Evolutionary conservation across 2,329 filamentous ascomycete species (phyloP).

Genomic region (Talaromyces rugulosus): DNA sequence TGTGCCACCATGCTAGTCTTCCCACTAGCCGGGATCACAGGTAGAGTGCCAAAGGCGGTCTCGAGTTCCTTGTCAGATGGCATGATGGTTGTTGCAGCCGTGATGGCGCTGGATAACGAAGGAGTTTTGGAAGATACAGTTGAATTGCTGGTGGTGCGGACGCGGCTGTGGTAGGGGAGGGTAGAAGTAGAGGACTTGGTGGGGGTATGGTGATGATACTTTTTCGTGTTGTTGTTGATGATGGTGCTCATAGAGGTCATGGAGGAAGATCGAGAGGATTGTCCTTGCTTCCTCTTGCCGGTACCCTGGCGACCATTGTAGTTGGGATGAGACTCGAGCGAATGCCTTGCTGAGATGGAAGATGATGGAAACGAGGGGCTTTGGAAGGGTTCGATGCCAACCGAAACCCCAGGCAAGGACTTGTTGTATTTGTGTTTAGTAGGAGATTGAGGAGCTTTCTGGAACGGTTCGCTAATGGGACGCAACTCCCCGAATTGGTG

Average conservation of each 20-base stretch:
- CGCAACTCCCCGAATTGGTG: not conserved
- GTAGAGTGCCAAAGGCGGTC: constrained; percentile 4
- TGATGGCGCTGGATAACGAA: constrained; percentile 27
- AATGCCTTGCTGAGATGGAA: not conserved
- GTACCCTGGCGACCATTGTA: not conserved
- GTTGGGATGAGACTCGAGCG: constrained; percentile 6
- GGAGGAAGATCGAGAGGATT: constrained; percentile 1
- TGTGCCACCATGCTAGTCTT: constrained; percentile 12
- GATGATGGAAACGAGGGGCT: not conserved
- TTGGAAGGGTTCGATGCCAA: not conserved
- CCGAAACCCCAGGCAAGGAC: not conserved
- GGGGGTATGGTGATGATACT: constrained; percentile 5
- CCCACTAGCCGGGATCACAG: constrained; percentile 11
- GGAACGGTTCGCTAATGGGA: not conserved
- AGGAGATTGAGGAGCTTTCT: not conserved
- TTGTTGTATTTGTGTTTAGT: constrained; percentile 6
- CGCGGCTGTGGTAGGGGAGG: constrained; percentile 8
- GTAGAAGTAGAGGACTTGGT: constrained; percentile 12
- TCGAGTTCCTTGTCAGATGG: constrained; percentile 21
- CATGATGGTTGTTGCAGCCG: constrained; percentile 16
- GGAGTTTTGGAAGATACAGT: constrained; percentile 16
- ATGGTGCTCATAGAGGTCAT: constrained; percentile 1
- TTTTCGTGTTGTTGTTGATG: not conserved
- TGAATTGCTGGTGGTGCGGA: constrained; percentile 12
- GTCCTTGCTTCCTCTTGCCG: constrained; percentile 4